A percentile compares a stretch with the other conserved stretches of the same genome.
These are phyloP conservation scores for Nicotiana sylvestris DNA, from an alignment of 257 asterid species.

Conservation along the genomic window DNA sequence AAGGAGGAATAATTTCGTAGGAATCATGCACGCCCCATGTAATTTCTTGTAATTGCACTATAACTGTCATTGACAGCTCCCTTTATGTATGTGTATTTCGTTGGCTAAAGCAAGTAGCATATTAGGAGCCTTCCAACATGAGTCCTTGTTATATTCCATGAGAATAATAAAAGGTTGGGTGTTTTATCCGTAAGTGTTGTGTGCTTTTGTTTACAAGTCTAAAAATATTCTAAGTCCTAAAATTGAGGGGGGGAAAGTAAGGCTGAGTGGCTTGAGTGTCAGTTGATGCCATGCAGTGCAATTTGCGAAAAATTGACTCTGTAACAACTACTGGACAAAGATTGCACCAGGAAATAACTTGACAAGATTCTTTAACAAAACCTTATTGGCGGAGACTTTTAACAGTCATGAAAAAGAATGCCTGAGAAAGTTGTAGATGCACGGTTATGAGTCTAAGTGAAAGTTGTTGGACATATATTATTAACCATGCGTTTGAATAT, in stretches of 20 bases:
- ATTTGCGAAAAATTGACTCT: neutral
- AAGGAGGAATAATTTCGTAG: constrained; percentile 7
- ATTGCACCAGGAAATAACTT: too few species aligned
- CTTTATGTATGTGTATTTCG: neutral
- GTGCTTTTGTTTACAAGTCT: neutral
- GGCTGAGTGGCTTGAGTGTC: constrained; percentile 27
- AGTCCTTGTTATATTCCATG: neutral
- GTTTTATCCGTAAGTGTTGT: neutral
- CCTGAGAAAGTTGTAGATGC: too few species aligned
- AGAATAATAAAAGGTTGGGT: neutral
- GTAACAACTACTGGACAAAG: too few species aligned
- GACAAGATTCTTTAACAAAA: too few species aligned
- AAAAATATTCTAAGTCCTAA: neutral
- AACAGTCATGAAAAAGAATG: too few species aligned
- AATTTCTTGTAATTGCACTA: neutral
- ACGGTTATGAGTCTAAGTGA: too few species aligned
- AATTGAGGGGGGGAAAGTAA: constrained; percentile 22
- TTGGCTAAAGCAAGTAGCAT: neutral
- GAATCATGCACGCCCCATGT: constrained; percentile 9
- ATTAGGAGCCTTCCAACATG: neutral
- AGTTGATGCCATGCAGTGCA: neutral
- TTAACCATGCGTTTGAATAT: too few species aligned
- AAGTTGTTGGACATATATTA: too few species aligned
- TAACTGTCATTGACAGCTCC: neutral
- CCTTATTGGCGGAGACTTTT: too few species aligned